phyloP scores from a whole-genome alignment of 768 basidiomycete species.

The Nidularia sp. region DNA sequence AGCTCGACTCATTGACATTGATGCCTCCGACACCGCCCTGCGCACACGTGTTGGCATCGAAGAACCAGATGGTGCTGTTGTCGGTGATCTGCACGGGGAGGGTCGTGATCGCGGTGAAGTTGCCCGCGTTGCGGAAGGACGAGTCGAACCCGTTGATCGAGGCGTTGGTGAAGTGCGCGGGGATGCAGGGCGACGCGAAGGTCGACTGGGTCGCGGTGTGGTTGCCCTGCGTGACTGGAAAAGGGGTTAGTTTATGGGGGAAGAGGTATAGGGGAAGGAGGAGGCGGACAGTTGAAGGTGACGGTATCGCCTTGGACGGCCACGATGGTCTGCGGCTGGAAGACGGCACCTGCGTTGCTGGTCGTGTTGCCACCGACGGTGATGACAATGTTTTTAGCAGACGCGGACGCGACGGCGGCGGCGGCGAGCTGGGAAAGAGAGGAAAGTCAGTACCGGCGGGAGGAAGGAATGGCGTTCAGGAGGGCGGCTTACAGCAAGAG shows the following conservation, averaged over 20 bases:
- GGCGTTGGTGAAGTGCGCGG: slow-evolving; percentile 39
- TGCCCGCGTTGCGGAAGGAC: slow-evolving; percentile 41
- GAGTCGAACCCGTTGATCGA: slow-evolving; percentile 60
- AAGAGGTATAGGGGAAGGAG: not conserved
- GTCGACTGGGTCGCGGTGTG: slow-evolving; percentile 55
- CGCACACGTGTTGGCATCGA: slow-evolving; percentile 49
- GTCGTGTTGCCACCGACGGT: slow-evolving; percentile 44
- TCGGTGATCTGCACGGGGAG: slow-evolving; percentile 39
- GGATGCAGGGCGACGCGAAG: slow-evolving; percentile 51
- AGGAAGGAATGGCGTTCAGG: not conserved
- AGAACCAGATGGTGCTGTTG: slow-evolving; percentile 53
- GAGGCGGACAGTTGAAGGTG: slow-evolving; percentile 48
- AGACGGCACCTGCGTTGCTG: slow-evolving; percentile 36
- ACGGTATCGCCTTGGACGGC: slow-evolving; percentile 46
- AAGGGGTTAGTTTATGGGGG: not conserved
- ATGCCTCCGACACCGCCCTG: slow-evolving; percentile 60
- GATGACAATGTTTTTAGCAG: slow-evolving; percentile 37
- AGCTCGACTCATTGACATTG: slow-evolving; percentile 44
- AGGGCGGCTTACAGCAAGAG: not conserved
- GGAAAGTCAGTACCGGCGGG: not conserved
- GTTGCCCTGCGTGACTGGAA: slow-evolving; percentile 45
- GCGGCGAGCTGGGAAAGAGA: slow-evolving; percentile 1
- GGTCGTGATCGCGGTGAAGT: slow-evolving; percentile 41
- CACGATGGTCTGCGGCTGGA: slow-evolving; percentile 38
- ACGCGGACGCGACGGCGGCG: slow-evolving; percentile 11